Conservation (phyloP, 352 stramenopile genomes). For the Phytophthora tubulina region DNA sequence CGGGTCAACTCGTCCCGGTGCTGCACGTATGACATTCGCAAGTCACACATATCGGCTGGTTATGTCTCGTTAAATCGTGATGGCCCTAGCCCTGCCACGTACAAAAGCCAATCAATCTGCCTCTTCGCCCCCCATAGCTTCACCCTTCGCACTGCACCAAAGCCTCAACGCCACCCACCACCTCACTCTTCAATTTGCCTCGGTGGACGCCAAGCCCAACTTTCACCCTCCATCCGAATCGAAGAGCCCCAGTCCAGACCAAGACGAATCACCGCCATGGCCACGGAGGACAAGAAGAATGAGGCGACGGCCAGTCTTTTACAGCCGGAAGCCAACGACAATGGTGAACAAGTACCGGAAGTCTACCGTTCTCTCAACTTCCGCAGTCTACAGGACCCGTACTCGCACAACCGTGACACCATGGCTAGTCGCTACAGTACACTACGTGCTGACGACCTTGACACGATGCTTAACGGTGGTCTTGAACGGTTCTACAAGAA, state of each 20-base stretch:
- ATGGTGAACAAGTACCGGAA: slow-evolving; percentile 53
- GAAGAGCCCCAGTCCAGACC: slow-evolving; percentile 25
- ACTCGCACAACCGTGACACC: slow-evolving; percentile 53
- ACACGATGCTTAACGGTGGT: slow-evolving; percentile 71
- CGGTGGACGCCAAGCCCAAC: slow-evolving; percentile 20
- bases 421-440: slow-evolving; percentile 49
- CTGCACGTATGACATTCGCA: background rate
- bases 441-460: slow-evolving; percentile 70
- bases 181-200: slow-evolving; percentile 48
- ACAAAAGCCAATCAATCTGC: background rate
- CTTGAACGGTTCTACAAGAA: slow-evolving; percentile 88
- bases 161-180: background rate
- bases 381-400: slow-evolving; percentile 76
- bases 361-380: slow-evolving; percentile 79
- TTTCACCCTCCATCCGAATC: slow-evolving; percentile 28
- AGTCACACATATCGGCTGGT: background rate
- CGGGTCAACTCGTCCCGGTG: background rate
- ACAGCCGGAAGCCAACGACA: slow-evolving; percentile 39
- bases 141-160: background rate
- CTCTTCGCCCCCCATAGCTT: background rate
- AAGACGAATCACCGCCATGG: slow-evolving; percentile 22
- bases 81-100: background rate
- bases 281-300: slow-evolving; percentile 28
- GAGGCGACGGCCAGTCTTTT: slow-evolving; percentile 39
- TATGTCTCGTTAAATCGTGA: background rate